Percentiles rank a stretch among this genome's conserved stretches.
phyloP scores from a whole-genome alignment of 192 early-diverging fungal genomes.

The Coemansia erecta region DNA sequence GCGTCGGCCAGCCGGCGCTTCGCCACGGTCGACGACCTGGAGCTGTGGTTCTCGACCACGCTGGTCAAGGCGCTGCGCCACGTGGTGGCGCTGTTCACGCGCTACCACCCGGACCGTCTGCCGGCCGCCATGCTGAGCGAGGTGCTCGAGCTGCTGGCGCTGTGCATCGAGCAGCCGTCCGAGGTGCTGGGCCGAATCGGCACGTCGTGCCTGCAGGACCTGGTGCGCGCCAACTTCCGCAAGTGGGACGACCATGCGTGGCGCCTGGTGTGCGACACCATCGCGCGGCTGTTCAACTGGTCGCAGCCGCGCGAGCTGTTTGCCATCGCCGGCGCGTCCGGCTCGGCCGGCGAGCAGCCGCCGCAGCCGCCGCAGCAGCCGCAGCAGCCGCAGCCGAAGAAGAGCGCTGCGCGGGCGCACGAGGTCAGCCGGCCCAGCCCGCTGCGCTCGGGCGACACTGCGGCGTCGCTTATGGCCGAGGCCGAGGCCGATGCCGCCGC shows the following conservation, averaged over 20 bases:
- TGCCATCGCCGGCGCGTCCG: slow-evolving; percentile 36
- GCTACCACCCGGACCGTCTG: slow-evolving; percentile 65
- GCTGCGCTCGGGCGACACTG: slow-evolving; percentile 25
- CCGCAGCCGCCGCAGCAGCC: neutral
- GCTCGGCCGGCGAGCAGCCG: slow-evolving; percentile 11
- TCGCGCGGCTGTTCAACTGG: slow-evolving; percentile 71
- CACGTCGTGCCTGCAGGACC: slow-evolving; percentile 85
- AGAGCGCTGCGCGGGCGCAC: slow-evolving; percentile 4
- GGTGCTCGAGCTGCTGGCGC: slow-evolving; percentile 72
- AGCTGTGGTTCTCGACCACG: slow-evolving; percentile 91
- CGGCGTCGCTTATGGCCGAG: slow-evolving; percentile 16
- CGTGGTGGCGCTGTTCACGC: slow-evolving; percentile 80
- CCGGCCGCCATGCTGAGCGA: slow-evolving; percentile 72
- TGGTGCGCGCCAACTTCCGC: slow-evolving; percentile 74
- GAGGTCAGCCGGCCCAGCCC: slow-evolving; percentile 31
- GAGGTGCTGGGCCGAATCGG: slow-evolving; percentile 88
- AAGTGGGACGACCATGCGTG: slow-evolving; percentile 73
- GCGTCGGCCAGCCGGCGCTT: slow-evolving; percentile 58
- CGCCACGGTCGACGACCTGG: slow-evolving; percentile 80
- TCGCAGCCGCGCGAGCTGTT: slow-evolving; percentile 69
- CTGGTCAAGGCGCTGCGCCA: slow-evolving; percentile 88
- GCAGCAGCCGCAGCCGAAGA: neutral
- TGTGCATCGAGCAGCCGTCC: slow-evolving; percentile 92
- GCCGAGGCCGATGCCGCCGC: slow-evolving; percentile 13
- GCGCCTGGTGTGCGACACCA: slow-evolving; percentile 67